Evolutionary conservation across 2,329 filamentous ascomycete species (phyloP).

Genomic region (Raffaelea ambrosiae): DNA sequence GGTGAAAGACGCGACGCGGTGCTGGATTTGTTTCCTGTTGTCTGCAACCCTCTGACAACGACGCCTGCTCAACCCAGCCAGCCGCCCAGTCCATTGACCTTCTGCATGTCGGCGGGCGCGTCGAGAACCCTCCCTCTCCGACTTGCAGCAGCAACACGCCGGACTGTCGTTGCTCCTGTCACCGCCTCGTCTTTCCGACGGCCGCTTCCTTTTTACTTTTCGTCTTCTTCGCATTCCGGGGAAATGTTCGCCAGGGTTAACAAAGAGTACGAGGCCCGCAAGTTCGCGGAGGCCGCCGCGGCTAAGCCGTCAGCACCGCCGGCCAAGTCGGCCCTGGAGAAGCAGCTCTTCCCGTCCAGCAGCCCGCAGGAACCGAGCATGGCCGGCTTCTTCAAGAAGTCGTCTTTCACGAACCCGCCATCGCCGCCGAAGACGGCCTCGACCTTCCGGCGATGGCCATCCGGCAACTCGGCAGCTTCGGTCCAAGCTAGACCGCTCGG

Average conservation of each 20-base stretch:
- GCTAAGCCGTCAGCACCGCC: slow-evolving; percentile 1
- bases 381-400: slow-evolving; percentile 6
- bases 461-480: neutral
- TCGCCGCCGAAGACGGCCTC: slow-evolving; percentile 17
- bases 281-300: slow-evolving; percentile 7
- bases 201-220: neutral
- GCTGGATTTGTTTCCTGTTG: too few species aligned
- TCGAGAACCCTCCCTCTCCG: slow-evolving; percentile 11
- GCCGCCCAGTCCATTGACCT: slow-evolving; percentile 1
- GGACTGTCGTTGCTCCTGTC: slow-evolving; percentile 1
- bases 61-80: too few species aligned
- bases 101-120: slow-evolving; percentile 17
- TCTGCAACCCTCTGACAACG: too few species aligned
- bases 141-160: slow-evolving; percentile 8
- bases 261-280: slow-evolving; percentile 26
- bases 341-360: slow-evolving; percentile 50
- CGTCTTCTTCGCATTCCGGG: slow-evolving; percentile 7
- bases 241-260: slow-evolving; percentile 22
- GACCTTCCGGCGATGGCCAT: slow-evolving; percentile 14
- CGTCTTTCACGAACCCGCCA: slow-evolving; percentile 8
- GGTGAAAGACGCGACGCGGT: neutral
- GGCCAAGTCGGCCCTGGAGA: slow-evolving; percentile 28
- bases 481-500: slow-evolving; percentile 18
- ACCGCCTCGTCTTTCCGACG: neutral
- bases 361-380: slow-evolving; percentile 38